Conservation (phyloP, 768 basidiomycete species). For the Dioszegia hungarica region DNA sequence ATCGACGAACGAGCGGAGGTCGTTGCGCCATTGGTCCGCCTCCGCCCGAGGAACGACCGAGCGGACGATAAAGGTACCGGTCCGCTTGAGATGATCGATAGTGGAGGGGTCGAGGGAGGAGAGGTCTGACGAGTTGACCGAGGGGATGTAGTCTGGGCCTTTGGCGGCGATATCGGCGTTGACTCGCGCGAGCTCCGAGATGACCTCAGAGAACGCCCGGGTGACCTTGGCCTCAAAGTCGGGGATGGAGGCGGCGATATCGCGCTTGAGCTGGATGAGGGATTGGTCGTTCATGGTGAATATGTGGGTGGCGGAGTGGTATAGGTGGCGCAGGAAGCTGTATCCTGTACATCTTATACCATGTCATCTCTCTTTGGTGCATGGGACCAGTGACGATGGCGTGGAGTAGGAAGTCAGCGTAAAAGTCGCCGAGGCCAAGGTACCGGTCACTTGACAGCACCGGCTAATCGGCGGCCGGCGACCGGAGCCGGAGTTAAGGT, state of each 20-base stretch:
- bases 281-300: neutral
- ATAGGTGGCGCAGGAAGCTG: too few species aligned
- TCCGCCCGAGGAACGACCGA: slow-evolving; percentile 60
- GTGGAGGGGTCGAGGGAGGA: slow-evolving; percentile 53
- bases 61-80: slow-evolving; percentile 61
- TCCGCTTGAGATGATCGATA: slow-evolving; percentile 55
- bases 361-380: too few species aligned
- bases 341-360: too few species aligned
- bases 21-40: slow-evolving; percentile 59
- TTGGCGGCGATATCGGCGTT: slow-evolving; percentile 54
- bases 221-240: slow-evolving; percentile 48
- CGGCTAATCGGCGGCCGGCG: too few species aligned
- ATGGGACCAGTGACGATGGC: too few species aligned
- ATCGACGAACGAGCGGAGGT: slow-evolving; percentile 58
- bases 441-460: too few species aligned
- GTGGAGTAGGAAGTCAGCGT: neutral
- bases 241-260: slow-evolving; percentile 11
- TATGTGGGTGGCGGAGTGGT: neutral
- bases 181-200: slow-evolving; percentile 54
- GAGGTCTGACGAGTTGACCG: slow-evolving; percentile 60
- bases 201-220: slow-evolving; percentile 59
- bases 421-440: too few species aligned
- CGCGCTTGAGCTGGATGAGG: slow-evolving; percentile 21
- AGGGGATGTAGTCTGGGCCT: slow-evolving; percentile 61
- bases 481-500: too few species aligned